Base-by-base conservation (phyloP, 306 rosid genomes). In the Ormosia emarginata region DNA sequence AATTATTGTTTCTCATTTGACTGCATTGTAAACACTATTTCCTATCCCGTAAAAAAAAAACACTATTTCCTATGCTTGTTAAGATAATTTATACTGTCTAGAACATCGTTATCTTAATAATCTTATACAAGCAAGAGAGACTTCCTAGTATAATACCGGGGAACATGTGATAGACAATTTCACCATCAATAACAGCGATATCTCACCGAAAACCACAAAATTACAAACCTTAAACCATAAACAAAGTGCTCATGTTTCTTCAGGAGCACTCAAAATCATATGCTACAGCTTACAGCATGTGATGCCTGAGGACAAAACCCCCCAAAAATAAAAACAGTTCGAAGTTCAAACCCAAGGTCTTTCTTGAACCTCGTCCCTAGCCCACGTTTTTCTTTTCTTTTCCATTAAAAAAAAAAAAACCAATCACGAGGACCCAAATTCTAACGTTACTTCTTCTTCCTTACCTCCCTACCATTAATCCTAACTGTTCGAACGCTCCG, bases 121-220 rank as follows among this genome's bases (percentile, higher is more conserved):
- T 18, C 55, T 36, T 76, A 39, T 18, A 46, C 49, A 79, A 32
- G 53, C 76, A 41, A 44, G 36, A 4, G 6, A 77, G 63, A 65
- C 57, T 68, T 29, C 29, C 17, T 8, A 40, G 59, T 37, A 39
- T 4, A 75, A 82, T 39, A 11, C 55, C 67, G 74, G 89, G 87
- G 81, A 85, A 86, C 94, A 86, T 47, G 75, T 33, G 86, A 13
- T 44, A 67, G 88, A 82, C 88, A 88, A 80, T 29, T 84, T 75
- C 74, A 61, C 64, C 85, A 58, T 65, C 33, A 90, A 46, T 56
- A 55, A 79, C 73, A 57, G 49, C 50, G 34, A 86, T 37, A 64
- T 86, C 80, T 77, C 82, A 79, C 85, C 56, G 67, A 86, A 85
- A 64, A 30, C 34, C 80, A 6, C 83, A 80, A 80, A 78, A 80